phyloP scores from a whole-genome alignment of 192 early-diverging fungal species.

The Umbelopsis isabellina region DNA sequence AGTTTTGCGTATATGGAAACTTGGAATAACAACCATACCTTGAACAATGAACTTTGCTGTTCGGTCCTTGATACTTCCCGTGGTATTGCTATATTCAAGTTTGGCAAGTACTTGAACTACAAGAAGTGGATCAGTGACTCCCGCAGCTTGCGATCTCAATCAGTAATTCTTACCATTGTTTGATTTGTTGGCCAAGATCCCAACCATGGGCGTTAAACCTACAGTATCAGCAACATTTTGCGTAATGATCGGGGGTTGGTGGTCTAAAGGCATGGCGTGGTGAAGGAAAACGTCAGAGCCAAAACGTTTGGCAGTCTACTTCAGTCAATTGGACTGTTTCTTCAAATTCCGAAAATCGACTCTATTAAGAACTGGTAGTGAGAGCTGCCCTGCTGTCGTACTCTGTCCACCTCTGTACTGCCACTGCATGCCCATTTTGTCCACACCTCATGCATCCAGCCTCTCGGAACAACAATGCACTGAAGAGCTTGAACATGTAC shows the following conservation, averaged over 20 bases:
- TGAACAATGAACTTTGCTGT: constrained; percentile 60
- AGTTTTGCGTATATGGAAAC: constrained; percentile 11
- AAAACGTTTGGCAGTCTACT: not conserved
- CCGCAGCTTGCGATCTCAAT: not conserved
- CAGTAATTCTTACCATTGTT: constrained; percentile 26
- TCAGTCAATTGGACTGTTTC: not conserved
- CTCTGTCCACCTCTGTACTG: not conserved
- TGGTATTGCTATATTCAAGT: constrained; percentile 74
- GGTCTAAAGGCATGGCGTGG: constrained; percentile 19
- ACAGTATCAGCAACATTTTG: constrained; percentile 29
- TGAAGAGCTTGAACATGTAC: constrained; percentile 28
- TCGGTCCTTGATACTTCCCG: constrained; percentile 75
- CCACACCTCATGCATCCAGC: constrained; percentile 14
- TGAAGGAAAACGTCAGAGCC: not conserved
- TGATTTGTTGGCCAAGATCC: not conserved
- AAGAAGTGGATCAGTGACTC: not conserved
- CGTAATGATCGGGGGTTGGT: constrained; percentile 28
- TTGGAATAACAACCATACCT: constrained; percentile 5
- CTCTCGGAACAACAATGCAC: constrained; percentile 38
- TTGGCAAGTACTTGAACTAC: constrained; percentile 70
- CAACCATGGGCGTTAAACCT: constrained; percentile 40
- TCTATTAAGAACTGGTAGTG: not conserved
- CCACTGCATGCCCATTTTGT: constrained; percentile 18
- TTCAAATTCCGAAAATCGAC: not conserved
- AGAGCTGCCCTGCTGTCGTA: not conserved